phyloP scores from a whole-genome alignment of 1,284 basidiomycete genomes.

The Cryptococcus sp. region DNA sequence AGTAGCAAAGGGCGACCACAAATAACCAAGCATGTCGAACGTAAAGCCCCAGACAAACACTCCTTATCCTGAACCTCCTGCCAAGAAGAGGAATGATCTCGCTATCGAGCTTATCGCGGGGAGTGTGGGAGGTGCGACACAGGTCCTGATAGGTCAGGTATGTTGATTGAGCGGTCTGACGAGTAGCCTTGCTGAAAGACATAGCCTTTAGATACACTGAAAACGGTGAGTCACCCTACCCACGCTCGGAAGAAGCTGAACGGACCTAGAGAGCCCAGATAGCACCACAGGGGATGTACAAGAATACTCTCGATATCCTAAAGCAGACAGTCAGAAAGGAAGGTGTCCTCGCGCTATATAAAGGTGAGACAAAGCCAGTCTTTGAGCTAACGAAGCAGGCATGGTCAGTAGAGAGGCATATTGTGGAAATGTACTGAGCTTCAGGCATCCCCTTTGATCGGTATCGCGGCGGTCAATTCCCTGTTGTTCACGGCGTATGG shows the following conservation, averaged over 20 bases:
- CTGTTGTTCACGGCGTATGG: slow-evolving; percentile 89
- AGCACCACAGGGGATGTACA: slow-evolving; percentile 56
- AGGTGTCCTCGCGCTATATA: slow-evolving; percentile 85
- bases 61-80: slow-evolving; percentile 27
- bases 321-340: slow-evolving; percentile 76
- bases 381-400: too few relatives aligned
- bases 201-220: slow-evolving; percentile 69
- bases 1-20: background rate
- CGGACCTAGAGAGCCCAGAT: slow-evolving; percentile 52
- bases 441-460: slow-evolving; percentile 76
- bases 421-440: too few relatives aligned
- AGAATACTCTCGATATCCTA: slow-evolving; percentile 87
- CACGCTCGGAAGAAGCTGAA: background rate
- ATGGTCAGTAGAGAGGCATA: too few relatives aligned
- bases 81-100: slow-evolving; percentile 35
- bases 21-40: slow-evolving; percentile 10
- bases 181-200: background rate
- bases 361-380: slow-evolving; percentile 64
- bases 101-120: slow-evolving; percentile 47
- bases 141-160: slow-evolving; percentile 73
- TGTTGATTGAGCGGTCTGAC: slow-evolving; percentile 12
- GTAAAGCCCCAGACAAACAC: slow-evolving; percentile 10
- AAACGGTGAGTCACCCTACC: slow-evolving; percentile 48
- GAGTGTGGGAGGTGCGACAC: slow-evolving; percentile 47
- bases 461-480: slow-evolving; percentile 95